Conservation (phyloP, 2,329 filamentous ascomycete genomes). For the Aspergillus sp. region DNA sequence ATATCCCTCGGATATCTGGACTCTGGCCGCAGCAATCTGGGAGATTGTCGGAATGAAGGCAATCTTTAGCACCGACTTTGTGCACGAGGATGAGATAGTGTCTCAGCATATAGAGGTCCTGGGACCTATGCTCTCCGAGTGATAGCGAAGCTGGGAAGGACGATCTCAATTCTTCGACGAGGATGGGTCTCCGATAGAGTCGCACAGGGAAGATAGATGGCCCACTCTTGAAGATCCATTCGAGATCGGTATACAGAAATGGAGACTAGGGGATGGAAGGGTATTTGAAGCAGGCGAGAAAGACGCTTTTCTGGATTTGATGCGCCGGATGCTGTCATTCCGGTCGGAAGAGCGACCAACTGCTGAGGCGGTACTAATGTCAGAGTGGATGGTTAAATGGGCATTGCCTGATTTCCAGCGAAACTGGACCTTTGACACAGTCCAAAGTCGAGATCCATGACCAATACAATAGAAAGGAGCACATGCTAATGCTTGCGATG, state of each 20-base stretch:
- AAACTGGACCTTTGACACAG: too few species aligned
- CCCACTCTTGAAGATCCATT: conserved; percentile 8
- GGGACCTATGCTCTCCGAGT: conserved; percentile 18
- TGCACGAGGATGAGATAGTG: conserved; percentile 15
- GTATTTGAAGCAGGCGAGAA: conserved; percentile 22
- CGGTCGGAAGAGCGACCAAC: conserved; percentile 27
- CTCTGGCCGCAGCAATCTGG: conserved; percentile 25
- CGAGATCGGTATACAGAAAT: conserved; percentile 13
- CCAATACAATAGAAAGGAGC: too few species aligned
- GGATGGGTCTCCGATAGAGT: conserved; percentile 12
- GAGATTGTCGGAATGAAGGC: conserved; percentile 27
- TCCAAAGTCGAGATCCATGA: too few species aligned
- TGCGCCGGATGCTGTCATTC: conserved; percentile 31
- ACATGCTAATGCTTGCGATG: too few species aligned
- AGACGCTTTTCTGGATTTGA: conserved; percentile 27
- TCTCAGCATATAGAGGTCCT: conserved; percentile 23
- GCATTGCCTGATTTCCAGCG: conserved; percentile 25
- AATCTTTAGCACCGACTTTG: conserved; percentile 17
- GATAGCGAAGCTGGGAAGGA: conserved; percentile 17
- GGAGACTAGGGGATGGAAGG: conserved; percentile 10
- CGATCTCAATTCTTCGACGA: conserved; percentile 15
- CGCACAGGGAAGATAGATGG: conserved; percentile 8
- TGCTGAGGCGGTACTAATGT: conserved; percentile 28
- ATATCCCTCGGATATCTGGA: conserved; percentile 29
- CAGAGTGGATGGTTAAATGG: conserved; percentile 38